Percentiles rank a stretch among this genome's conserved stretches.
These are phyloP conservation scores for Dittrichia graveolens DNA, from an alignment of 129 eudicot genomes.

Conservation along the genomic window DNA sequence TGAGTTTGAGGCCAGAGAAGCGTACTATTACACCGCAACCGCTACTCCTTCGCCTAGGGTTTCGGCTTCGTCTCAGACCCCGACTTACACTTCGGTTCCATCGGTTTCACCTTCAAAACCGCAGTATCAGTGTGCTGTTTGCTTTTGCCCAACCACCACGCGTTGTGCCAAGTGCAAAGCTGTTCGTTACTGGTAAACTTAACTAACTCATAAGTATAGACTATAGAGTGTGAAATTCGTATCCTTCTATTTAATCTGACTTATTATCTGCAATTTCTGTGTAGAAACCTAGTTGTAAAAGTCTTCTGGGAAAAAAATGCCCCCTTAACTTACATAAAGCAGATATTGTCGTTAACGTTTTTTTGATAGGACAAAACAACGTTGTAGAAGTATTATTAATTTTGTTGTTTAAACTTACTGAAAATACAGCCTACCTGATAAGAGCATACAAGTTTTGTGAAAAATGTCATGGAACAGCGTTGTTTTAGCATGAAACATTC, in stretches of 20 bases:
- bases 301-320: not conserved
- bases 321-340: not conserved
- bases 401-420: constrained; percentile 15
- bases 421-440: constrained; percentile 9
- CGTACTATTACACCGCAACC: constrained; percentile 16
- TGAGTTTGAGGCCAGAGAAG: constrained; percentile 54
- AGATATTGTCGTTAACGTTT: not conserved
- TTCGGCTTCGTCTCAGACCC: not conserved
- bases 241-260: constrained; percentile 7
- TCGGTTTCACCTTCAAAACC: constrained; percentile 20
- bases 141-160: constrained; percentile 57
- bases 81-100: constrained; percentile 8
- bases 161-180: constrained; percentile 74
- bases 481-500: not conserved
- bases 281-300: not conserved
- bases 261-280: not conserved
- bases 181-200: constrained; percentile 77
- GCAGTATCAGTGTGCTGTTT: constrained; percentile 59
- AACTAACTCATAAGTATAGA: not conserved
- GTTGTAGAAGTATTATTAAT: not conserved
- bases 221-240: not conserved
- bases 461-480: not conserved
- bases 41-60: constrained; percentile 21
- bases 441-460: constrained; percentile 4
- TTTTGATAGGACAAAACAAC: not conserved